Evolutionary conservation across 352 stramenopile species (phyloP).

Genomic region (Phytophthora podocarpi): DNA sequence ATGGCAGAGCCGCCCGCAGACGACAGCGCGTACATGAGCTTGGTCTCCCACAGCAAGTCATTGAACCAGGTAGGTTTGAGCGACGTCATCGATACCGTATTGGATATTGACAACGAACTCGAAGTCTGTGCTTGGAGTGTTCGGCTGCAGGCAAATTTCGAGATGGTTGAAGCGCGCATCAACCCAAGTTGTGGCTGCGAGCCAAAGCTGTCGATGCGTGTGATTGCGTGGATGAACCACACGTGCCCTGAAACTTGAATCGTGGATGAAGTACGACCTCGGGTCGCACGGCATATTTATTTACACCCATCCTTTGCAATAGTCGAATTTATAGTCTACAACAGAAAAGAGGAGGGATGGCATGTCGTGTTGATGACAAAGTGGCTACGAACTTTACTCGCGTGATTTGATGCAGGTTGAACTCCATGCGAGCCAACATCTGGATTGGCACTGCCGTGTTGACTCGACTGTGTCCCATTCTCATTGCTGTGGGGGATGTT

Average conservation of each 20-base stretch:
- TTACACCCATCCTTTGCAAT: slow-evolving; percentile 1
- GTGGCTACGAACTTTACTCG: background rate
- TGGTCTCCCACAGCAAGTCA: slow-evolving; percentile 52
- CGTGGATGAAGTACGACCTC: too few species aligned
- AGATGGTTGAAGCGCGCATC: too few species aligned
- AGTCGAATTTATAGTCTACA: background rate
- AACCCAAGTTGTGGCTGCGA: background rate
- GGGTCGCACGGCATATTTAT: slow-evolving; percentile 5
- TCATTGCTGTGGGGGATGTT: too few species aligned
- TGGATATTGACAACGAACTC: too few species aligned
- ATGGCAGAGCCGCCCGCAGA: slow-evolving; percentile 64
- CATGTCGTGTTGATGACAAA: slow-evolving; percentile 1
- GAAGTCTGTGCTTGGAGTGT: background rate
- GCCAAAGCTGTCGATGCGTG: background rate
- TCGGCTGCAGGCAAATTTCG: background rate
- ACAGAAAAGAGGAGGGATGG: background rate
- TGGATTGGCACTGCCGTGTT: background rate
- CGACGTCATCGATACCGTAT: slow-evolving; percentile 6
- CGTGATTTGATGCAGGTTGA: slow-evolving; percentile 1
- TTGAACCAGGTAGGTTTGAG: slow-evolving; percentile 8
- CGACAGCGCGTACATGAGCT: slow-evolving; percentile 79
- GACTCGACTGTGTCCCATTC: background rate
- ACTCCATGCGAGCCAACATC: slow-evolving; percentile 1
- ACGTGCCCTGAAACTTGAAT: too few species aligned
- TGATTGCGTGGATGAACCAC: slow-evolving; percentile 25